phyloP scores from a whole-genome alignment of 768 basidiomycete species.

The Xerocomellus intermedius region DNA sequence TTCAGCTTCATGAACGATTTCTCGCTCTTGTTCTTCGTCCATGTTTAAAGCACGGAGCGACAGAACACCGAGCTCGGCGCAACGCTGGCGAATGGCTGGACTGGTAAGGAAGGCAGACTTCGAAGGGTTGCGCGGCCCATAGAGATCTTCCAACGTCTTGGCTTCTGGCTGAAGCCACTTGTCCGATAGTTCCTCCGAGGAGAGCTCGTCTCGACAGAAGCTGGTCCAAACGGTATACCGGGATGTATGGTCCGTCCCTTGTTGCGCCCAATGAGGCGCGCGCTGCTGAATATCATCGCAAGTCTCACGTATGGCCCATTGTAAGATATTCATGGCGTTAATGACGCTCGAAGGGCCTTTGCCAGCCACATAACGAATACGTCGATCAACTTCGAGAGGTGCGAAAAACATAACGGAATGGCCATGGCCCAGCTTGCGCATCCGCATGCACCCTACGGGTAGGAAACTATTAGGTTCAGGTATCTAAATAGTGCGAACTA shows the following conservation, averaged over 20 bases:
- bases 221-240: conserved; percentile 20
- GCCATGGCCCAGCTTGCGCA: conserved; percentile 47
- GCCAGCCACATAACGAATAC: conserved; percentile 31
- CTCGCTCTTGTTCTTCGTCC: conserved; percentile 52
- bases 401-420: conserved; percentile 51
- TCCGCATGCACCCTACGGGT: conserved; percentile 51
- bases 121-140: conserved; percentile 5
- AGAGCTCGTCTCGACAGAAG: not conserved
- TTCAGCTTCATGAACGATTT: conserved; percentile 45
- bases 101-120: not conserved
- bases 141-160: conserved; percentile 38
- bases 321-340: conserved; percentile 34
- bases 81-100: conserved; percentile 15
- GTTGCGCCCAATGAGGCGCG: conserved; percentile 43
- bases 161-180: conserved; percentile 44
- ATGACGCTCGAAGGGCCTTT: conserved; percentile 4
- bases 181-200: not conserved
- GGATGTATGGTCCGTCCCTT: conserved; percentile 25
- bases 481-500: not conserved
- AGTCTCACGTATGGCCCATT: conserved; percentile 46
- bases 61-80: conserved; percentile 16
- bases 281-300: conserved; percentile 41
- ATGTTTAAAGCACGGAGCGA: conserved; percentile 21
- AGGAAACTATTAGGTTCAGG: not conserved
- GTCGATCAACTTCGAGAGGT: conserved; percentile 39